These are phyloP conservation scores for Globisporangium barbulae DNA, from an alignment of 352 stramenopile species.

Conservation along the genomic window DNA sequence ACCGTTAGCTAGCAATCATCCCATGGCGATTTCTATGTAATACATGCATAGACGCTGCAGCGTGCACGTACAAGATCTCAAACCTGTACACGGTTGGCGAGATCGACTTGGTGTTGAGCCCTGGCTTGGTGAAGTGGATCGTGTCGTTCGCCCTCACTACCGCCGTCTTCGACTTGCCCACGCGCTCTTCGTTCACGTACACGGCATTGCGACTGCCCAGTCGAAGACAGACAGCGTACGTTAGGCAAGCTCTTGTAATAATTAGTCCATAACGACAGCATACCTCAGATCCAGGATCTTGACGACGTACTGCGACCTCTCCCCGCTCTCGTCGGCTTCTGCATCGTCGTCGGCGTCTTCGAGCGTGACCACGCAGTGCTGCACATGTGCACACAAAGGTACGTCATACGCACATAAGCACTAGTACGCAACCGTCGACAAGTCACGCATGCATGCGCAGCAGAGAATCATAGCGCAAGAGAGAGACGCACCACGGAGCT, in stretches of 20 bases:
- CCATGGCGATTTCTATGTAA: not conserved
- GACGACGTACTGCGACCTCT: constrained; percentile 20
- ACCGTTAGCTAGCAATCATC: constrained; percentile 1
- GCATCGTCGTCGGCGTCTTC: constrained; percentile 22
- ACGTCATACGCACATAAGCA: not conserved
- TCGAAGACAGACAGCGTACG: not conserved
- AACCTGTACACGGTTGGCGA: constrained; percentile 57
- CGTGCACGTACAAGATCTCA: constrained; percentile 53
- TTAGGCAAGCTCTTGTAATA: not conserved
- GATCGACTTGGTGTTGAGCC: constrained; percentile 23
- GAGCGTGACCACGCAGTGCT: constrained; percentile 63
- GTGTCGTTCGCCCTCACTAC: constrained; percentile 40
- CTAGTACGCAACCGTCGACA: not conserved
- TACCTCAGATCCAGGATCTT: constrained; percentile 61
- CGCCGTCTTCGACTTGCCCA: constrained; percentile 38
- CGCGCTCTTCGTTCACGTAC: constrained; percentile 57
- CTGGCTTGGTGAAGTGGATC: constrained; percentile 71
- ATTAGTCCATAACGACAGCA: constrained; percentile 1
- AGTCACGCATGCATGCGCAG: not conserved
- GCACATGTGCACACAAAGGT: not conserved
- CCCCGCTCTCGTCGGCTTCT: constrained; percentile 6
- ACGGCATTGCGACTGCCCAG: constrained; percentile 58
- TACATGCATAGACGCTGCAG: not conserved
- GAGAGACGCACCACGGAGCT: constrained; percentile 52
- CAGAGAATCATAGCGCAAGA: not conserved